A percentile compares a stretch with the other conserved stretches of the same genome.
phyloP scores from a whole-genome alignment of 305 asterid genomes.

The Fraxinus platypoda region DNA sequence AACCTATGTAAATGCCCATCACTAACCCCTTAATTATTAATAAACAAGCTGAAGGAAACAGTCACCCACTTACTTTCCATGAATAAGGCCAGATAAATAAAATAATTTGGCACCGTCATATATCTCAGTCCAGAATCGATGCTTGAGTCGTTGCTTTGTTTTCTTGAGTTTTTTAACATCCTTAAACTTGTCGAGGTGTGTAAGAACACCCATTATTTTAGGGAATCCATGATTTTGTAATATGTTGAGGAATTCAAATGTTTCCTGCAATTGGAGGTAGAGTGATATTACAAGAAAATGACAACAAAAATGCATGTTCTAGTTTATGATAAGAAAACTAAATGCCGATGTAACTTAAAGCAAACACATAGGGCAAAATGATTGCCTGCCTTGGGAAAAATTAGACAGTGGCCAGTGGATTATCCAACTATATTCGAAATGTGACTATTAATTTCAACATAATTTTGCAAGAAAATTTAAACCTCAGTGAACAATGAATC shows the following conservation, averaged over 20 bases:
- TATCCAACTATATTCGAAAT: neutral
- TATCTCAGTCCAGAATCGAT: constrained; percentile 98
- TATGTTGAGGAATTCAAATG: constrained; percentile 94
- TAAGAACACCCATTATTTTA: constrained; percentile 97
- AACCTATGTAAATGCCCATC: constrained; percentile 15
- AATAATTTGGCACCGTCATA: constrained; percentile 94
- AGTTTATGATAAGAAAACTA: neutral
- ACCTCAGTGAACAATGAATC: neutral
- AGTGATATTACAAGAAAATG: neutral
- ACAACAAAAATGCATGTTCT: neutral
- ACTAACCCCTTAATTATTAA: constrained; percentile 11
- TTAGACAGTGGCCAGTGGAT: neutral
- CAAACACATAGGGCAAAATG: neutral
- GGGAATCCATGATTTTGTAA: constrained; percentile 98
- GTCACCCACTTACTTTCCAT: constrained; percentile 72
- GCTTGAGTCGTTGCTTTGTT: constrained; percentile 95
- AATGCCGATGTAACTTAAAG: neutral
- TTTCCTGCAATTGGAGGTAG: constrained; percentile 61
- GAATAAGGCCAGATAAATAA: constrained; percentile 94
- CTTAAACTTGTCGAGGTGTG: constrained; percentile 93
- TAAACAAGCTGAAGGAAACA: constrained; percentile 20
- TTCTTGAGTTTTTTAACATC: constrained; percentile 91
- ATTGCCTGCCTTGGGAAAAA: neutral
- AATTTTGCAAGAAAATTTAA: neutral
- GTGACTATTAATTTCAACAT: neutral